Conservation (phyloP, 352 stramenopile genomes). For the Aphanomyces invadans region DNA sequence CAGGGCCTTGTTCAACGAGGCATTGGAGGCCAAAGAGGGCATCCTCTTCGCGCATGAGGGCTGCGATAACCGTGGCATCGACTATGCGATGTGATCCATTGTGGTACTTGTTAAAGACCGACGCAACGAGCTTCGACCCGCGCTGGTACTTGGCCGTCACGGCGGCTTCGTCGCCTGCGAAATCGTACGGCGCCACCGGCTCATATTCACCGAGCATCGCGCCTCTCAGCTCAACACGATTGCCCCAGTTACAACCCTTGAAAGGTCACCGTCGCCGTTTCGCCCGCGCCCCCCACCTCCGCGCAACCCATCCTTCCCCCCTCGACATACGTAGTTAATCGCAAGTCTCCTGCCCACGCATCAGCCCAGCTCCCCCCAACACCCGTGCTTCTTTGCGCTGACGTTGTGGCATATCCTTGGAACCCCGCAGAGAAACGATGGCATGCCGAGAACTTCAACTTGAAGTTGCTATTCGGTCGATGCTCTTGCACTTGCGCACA, state of each 20-base stretch:
- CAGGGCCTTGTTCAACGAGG: constrained; percentile 59
- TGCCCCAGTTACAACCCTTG: neutral
- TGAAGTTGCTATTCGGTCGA: too few relatives aligned
- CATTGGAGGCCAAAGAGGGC: constrained; percentile 60
- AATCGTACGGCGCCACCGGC: neutral
- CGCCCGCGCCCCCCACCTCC: too few relatives aligned
- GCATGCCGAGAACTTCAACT: neutral
- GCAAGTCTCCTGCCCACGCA: too few relatives aligned
- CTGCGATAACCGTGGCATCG: constrained; percentile 53
- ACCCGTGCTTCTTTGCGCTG: too few relatives aligned
- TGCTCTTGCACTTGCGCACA: too few relatives aligned
- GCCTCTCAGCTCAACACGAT: neutral
- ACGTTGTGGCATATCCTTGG: too few relatives aligned
- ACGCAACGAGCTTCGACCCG: constrained; percentile 42
- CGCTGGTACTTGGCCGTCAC: constrained; percentile 38
- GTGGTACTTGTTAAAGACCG: constrained; percentile 67
- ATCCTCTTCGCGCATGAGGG: constrained; percentile 45
- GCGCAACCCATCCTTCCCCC: too few relatives aligned
- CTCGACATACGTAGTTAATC: too few relatives aligned
- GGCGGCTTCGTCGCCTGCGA: neutral
- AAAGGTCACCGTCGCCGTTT: too few relatives aligned
- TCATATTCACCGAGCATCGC: neutral
- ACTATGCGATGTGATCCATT: constrained; percentile 57
- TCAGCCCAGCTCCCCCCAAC: too few relatives aligned
- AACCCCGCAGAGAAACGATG: too few relatives aligned